Conservation (phyloP, 768 basidiomycete genomes). For the Leccinum uliginosum region DNA sequence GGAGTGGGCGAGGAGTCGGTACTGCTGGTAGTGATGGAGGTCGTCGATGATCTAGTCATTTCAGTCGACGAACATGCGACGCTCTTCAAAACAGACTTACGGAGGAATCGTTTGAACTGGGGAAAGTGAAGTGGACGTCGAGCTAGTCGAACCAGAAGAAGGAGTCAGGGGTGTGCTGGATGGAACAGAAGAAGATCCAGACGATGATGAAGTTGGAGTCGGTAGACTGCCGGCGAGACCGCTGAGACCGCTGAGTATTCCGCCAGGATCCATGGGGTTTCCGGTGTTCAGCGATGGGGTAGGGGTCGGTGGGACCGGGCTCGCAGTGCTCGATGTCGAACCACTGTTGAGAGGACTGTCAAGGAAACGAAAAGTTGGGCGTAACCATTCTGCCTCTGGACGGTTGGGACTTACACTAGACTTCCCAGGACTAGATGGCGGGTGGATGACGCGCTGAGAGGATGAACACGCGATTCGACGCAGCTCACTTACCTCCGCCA, state of each 20-base stretch:
- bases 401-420: constrained; percentile 20
- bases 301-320: not conserved
- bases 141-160: constrained; percentile 25
- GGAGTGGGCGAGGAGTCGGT: constrained; percentile 6
- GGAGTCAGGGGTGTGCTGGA: constrained; percentile 21
- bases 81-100: constrained; percentile 15
- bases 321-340: constrained; percentile 1
- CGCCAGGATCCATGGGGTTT: not conserved
- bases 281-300: not conserved
- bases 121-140: constrained; percentile 15
- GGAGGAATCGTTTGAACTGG: constrained; percentile 4
- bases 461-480: not conserved
- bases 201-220: constrained; percentile 13
- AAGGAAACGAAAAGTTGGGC: not conserved
- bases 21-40: constrained; percentile 10
- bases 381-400: not conserved
- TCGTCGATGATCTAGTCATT: constrained; percentile 8
- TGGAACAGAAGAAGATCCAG: constrained; percentile 13
- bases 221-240: constrained; percentile 13
- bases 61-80: not conserved
- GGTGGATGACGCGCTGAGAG: not conserved
- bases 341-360: constrained; percentile 6
- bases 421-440: constrained; percentile 9
- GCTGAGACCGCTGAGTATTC: constrained; percentile 11
- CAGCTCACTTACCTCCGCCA: constrained; percentile 23